Evolutionary conservation across 257 asterid genomes (phyloP), one percentile per base, ranked within the genome.

Genomic region (Vinca minor): DNA sequence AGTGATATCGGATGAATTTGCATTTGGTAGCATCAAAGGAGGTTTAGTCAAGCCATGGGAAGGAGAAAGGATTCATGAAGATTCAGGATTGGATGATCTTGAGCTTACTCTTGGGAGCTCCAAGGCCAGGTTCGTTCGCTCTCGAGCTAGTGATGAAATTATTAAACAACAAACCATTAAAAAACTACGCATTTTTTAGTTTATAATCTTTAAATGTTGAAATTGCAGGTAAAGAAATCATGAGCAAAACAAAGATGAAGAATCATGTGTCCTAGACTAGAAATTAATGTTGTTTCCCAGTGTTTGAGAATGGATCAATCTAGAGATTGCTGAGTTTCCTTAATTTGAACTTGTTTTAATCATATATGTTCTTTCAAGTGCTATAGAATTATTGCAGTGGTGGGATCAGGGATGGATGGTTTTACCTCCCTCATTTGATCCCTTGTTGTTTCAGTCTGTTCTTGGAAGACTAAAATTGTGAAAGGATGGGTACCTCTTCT

Each of bases 21-120:
- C 87, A 20, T 79, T 82, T 12, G 79, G 84, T 36, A 74, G 79
- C 74, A 71, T 56, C 54, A 39, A 59, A 5, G 57, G 65, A 12
- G 79, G 84, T 3, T 63, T 82, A 14, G 87, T 82, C 46, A 82
- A 82, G 76, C 79, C 87, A 3, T 82, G 84, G 87, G 81, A 82
- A 70, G 87, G 87, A 36, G 87, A 82, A 72, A 76, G 84, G 76
- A 82, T 82, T 39, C 87, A 82, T 56, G 85, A 77, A 56, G 83
- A 77, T 17, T 77, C 73, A 58, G 82, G 73, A 18, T 73, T 79
- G 0, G 85, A 80, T 72, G 85, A 78, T 61, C 85, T 80, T 32
- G 85, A 80, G 34, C 87, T 82, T 66, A 79, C 87, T 12, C 84
- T 82, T 48, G 84, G 87, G 66, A 82, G 65, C 77, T 79, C 87